phyloP scores from a whole-genome alignment of 164 flowering plant genomes.

The Chimonanthus salicifolius region DNA sequence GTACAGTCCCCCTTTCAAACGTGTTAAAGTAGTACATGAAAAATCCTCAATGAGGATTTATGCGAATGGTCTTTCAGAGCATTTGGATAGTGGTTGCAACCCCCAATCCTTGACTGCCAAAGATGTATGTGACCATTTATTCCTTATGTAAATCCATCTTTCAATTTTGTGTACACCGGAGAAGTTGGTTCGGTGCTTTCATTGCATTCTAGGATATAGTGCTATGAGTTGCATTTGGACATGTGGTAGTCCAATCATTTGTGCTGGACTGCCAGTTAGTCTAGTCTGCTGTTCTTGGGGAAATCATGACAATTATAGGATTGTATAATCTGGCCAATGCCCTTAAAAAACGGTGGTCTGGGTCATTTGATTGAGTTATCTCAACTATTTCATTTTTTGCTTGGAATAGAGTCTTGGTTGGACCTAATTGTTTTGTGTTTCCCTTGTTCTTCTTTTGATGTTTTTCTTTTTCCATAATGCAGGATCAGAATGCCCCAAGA shows the following conservation, averaged over 20 bases:
- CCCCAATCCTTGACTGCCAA: constrained; percentile 30
- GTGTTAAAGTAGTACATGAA: constrained; percentile 51
- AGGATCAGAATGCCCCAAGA: constrained; percentile 36
- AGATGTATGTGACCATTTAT: constrained; percentile 30
- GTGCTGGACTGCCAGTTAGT: background rate
- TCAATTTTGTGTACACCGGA: no score
- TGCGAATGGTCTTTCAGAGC: constrained; percentile 19
- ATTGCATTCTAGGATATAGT: background rate
- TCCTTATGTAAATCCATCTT: background rate
- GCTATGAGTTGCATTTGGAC: background rate
- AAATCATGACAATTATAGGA: no score
- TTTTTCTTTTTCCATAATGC: background rate
- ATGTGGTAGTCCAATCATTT: background rate
- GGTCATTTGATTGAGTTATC: background rate
- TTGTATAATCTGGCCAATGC: background rate
- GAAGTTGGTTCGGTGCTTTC: background rate
- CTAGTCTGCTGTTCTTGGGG: background rate
- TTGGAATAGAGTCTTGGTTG: background rate
- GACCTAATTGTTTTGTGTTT: background rate
- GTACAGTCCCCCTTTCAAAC: constrained; percentile 44
- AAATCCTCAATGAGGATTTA: constrained; percentile 22
- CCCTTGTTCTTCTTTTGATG: background rate
- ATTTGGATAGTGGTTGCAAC: constrained; percentile 33
- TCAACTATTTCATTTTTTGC: background rate
- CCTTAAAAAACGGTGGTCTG: background rate